phyloP scores from a whole-genome alignment of 139 green algal genomes.

The Tetraselmis chui region DNA sequence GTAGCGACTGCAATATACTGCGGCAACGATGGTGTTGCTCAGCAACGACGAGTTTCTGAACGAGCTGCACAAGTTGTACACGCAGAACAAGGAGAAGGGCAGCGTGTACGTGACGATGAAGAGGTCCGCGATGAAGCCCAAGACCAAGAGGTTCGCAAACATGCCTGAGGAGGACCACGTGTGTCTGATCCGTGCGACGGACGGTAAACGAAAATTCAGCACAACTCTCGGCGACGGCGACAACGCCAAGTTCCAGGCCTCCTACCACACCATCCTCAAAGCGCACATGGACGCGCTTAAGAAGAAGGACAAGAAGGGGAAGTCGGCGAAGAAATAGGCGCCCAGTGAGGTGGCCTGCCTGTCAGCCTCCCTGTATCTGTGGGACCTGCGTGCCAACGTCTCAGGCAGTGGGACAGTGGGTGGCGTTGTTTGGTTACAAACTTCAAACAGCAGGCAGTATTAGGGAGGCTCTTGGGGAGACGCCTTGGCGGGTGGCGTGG shows the following conservation, averaged over 20 bases:
- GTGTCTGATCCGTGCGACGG: constrained; percentile 66
- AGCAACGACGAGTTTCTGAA: constrained; percentile 67
- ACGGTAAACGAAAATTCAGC: constrained; percentile 75
- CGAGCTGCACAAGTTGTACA: constrained; percentile 67
- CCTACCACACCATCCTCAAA: constrained; percentile 58
- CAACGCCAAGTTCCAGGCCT: constrained; percentile 47
- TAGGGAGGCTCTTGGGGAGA: too few species aligned
- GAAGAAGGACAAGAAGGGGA: constrained; percentile 41
- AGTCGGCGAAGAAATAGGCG: constrained; percentile 11
- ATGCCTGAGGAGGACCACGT: constrained; percentile 33
- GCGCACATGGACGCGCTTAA: constrained; percentile 57
- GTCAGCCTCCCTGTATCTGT: too few species aligned
- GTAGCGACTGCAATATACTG: too few species aligned
- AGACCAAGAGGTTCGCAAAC: constrained; percentile 22
- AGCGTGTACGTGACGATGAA: constrained; percentile 71
- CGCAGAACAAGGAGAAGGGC: constrained; percentile 42
- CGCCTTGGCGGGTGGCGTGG: too few species aligned
- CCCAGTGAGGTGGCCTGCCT: too few species aligned
- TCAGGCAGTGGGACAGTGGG: too few species aligned
- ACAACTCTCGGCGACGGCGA: constrained; percentile 44
- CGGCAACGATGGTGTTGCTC: constrained; percentile 45
- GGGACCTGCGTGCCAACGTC: too few species aligned
- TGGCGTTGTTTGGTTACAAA: too few species aligned
- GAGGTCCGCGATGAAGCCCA: constrained; percentile 41
- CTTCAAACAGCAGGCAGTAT: too few species aligned